Conservation (phyloP, 805 yeast species). For the Monosporozyma servazzii region DNA sequence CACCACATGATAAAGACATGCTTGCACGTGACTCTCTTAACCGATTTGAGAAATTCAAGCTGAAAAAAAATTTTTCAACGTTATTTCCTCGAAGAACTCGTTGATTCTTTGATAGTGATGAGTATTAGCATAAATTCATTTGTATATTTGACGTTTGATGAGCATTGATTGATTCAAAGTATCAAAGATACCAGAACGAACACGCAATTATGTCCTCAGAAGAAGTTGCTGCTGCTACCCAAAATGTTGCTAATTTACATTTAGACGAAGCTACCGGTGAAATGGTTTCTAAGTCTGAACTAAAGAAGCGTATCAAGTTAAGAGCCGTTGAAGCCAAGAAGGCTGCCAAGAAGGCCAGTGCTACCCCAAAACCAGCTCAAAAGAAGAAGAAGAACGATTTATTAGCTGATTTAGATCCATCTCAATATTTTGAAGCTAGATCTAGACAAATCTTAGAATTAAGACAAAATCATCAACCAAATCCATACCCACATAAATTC, state of each 20-base stretch:
- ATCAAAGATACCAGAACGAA: background rate
- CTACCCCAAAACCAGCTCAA: slow-evolving; percentile 32
- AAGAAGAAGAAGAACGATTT: slow-evolving; percentile 51
- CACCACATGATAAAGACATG: background rate
- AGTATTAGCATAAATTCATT: background rate
- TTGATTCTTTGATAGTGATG: background rate
- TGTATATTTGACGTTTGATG: background rate
- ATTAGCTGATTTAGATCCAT: slow-evolving; percentile 86
- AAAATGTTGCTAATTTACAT: slow-evolving; percentile 65
- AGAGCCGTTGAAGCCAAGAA: slow-evolving; percentile 81
- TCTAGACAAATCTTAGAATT: slow-evolving; percentile 79
- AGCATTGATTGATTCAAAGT: background rate
- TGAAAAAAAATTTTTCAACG: background rate
- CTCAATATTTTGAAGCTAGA: slow-evolving; percentile 88
- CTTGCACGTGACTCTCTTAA: background rate
- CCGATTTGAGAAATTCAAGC: background rate
- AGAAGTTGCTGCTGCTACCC: slow-evolving; percentile 55
- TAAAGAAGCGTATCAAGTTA: slow-evolving; percentile 88
- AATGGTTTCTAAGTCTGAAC: slow-evolving; percentile 89
- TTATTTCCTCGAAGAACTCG: background rate
- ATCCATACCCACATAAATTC: slow-evolving; percentile 98
- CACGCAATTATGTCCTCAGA: slow-evolving; percentile 26
- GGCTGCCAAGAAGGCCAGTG: slow-evolving; percentile 76
- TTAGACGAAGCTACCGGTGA: slow-evolving; percentile 95
- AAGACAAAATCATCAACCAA: slow-evolving; percentile 57